Evolutionary conservation across 148 eudicot genomes (phyloP), one percentile per base, ranked within the genome.

Genomic region (Amaranthus cruentus): DNA sequence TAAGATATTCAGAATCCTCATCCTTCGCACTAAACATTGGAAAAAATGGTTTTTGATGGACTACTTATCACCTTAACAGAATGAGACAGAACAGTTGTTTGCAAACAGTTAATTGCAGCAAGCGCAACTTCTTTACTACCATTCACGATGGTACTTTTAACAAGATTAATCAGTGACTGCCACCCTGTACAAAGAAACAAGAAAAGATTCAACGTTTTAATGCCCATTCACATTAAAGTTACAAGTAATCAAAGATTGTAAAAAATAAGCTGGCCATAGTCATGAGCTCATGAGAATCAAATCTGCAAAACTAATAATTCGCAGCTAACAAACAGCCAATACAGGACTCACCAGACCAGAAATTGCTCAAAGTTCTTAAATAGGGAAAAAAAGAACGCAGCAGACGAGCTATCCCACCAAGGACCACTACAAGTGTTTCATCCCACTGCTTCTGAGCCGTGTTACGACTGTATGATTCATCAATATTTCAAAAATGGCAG

Each of bases 361-460:
- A 95, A 75, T 95, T 92, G 73, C 79, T 85, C 80, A 94, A 78
- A 76, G 78, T 85, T 81, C 88, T 85, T 46, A 94, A 85, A 74
- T 83, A 85, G 61, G 98, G 98, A 71, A 94, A 91, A 80, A 89
- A 91, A 46, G 96, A 82, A 56, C 97, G 88, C 72, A 94, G 78
- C 66, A 91, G 83, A 58, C 98, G 97, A 66, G 96, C 90, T 62
- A 91, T 89, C 76, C 98, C 98, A 58, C 91, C 89, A 72, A 94
- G 82, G 44, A 94, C 93, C 73, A 94, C 91, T 51, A 89, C 98
- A 73, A 94, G 90, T 71, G 98, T 94, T 82, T 94, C 98, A 82
- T 94, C 97, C 98, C 98, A 94, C 76, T 94, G 98, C 78, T 94
- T 94, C 77, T 95, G 98, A 85, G 97, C 98, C 48, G 98, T 95